Percentiles rank a stretch among this genome's conserved stretches.
phyloP scores from a whole-genome alignment of 257 asterid species.

The Thymus mandschuricus region DNA sequence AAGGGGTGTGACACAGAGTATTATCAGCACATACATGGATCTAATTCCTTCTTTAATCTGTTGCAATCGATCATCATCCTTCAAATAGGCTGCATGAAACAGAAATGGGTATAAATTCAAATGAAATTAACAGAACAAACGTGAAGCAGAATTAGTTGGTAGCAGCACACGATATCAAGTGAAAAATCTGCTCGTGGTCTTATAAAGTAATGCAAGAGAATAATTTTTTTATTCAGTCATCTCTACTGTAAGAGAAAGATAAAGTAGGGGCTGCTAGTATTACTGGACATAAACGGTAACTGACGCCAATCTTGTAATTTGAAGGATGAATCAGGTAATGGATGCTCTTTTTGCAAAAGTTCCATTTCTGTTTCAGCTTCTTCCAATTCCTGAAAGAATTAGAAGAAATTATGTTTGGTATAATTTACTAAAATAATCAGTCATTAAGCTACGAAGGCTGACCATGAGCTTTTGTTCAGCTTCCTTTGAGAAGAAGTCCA shows the following conservation, averaged over 20 bases:
- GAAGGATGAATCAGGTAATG: conserved; percentile 45
- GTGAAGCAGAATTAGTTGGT: conserved; percentile 4
- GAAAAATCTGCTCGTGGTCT: conserved; percentile 4
- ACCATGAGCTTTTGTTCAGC: conserved; percentile 57
- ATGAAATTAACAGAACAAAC: conserved; percentile 6
- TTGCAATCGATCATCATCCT: conserved; percentile 67
- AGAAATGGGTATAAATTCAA: conserved; percentile 8
- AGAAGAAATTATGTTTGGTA: conserved; percentile 26
- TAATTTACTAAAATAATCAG: conserved; percentile 27
- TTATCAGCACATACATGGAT: conserved; percentile 64
- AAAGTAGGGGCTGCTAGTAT: conserved; percentile 29
- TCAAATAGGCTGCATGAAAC: conserved; percentile 52
- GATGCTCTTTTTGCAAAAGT: conserved; percentile 69
- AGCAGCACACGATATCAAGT: not conserved
- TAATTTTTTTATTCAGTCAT: not conserved
- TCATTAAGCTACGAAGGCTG: conserved; percentile 24
- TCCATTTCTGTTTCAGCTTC: conserved; percentile 97
- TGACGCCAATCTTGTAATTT: conserved; percentile 61
- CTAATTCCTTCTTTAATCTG: conserved; percentile 76
- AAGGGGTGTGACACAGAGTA: conserved; percentile 13
- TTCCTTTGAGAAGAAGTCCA: conserved; percentile 61
- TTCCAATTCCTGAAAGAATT: conserved; percentile 73
- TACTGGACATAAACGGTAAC: conserved; percentile 67
- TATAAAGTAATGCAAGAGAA: not conserved
- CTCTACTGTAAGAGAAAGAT: conserved; percentile 19